Evolutionary conservation across 306 rosid species (phyloP), one percentile per base, ranked within the genome.

Genomic region (Malus domestica): DNA sequence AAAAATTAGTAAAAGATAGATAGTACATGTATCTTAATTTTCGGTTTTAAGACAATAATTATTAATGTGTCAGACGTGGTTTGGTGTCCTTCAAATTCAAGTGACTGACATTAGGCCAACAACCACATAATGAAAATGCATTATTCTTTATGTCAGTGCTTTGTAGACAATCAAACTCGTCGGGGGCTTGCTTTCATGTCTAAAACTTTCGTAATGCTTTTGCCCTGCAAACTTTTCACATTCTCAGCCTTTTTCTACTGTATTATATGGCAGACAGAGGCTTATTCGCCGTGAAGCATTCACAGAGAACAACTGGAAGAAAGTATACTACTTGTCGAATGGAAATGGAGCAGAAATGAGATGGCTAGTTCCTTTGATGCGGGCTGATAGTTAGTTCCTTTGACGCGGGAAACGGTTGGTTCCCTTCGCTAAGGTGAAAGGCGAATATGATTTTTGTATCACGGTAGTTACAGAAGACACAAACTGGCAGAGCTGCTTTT

Each of bases 321-420:
- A 87, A 79, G 46, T 95, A 68, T 90, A 92, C 82, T 92, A 86
- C 82, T 80, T 95, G 76, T 77, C 93, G 29, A 90, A 90, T 74
- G 98, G 97, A 83, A 95, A 95, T 82, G 98, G 97, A 80, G 70
- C 92, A 68, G 98, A 95, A 83, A 88, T 95, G 83, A 89, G 98
- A 83, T 87, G 91, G 67, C 78, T 95, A 74, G 83, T 80, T 75
- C 93, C 98, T 63, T 86, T 89, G 76, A 95, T 92, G 98, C 85
- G 76, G 55, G 67, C 45, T 19, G 67, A 64, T 64, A 2, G 23
- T 64, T 64, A 32, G 68, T 18, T 18, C 25, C 30, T 16, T 18
- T 16, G 22, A 1, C 8, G 5, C 14, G 22, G 40, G 42, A 63
- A 29, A 57, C n/a, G 27, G 25, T 57, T 57, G 58, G 23, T 57